phyloP scores from a whole-genome alignment of 495 filamentous ascomycete genomes.

The Parmelia sp. region DNA sequence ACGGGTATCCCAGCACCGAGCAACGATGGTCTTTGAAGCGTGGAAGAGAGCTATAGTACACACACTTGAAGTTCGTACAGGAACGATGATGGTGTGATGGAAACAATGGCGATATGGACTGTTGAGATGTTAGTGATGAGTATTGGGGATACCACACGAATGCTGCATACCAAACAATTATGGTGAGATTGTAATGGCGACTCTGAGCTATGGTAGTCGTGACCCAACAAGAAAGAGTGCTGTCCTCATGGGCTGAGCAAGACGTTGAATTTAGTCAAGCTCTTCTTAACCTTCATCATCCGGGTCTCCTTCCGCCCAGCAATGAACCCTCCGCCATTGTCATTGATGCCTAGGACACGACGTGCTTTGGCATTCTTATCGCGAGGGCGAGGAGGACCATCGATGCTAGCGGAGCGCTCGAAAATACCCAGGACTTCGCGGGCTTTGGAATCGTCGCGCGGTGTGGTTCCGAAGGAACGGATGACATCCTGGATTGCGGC shows the following conservation, averaged over 20 bases:
- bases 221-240: not conserved
- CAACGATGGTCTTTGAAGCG: not conserved
- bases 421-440: conserved; percentile 8
- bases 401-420: not conserved
- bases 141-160: not conserved
- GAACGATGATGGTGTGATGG: not conserved
- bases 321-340: conserved; percentile 11
- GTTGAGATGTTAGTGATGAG: not conserved
- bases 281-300: conserved; percentile 7
- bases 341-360: conserved; percentile 15
- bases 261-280: conserved; percentile 7
- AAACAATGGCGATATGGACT: not conserved
- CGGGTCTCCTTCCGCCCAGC: conserved; percentile 1
- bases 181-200: not conserved
- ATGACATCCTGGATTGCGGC: conserved; percentile 2
- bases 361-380: conserved; percentile 15
- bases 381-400: not conserved
- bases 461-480: not conserved
- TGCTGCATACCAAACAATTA: not conserved
- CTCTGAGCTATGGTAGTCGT: not conserved
- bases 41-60: not conserved
- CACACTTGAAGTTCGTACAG: not conserved
- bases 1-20: not conserved
- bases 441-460: conserved; percentile 3
- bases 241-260: not conserved